Percentiles rank a stretch among this genome's conserved stretches.
Evolutionary conservation across 2,329 filamentous ascomycete genomes (phyloP).

Genomic region (Fonsecaea pedrosoi): DNA sequence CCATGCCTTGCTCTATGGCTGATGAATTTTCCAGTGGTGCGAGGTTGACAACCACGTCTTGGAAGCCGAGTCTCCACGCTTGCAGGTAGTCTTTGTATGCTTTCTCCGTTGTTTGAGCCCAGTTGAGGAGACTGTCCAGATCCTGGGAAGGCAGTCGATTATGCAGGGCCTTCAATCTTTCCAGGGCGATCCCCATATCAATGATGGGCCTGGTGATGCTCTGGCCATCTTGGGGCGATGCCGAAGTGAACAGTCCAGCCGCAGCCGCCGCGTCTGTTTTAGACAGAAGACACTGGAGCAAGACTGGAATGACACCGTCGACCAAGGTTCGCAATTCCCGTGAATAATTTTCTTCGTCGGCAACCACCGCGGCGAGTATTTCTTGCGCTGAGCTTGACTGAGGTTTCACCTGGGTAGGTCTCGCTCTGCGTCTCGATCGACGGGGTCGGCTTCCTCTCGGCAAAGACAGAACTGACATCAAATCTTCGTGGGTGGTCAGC

Average conservation of each 20-base stretch:
- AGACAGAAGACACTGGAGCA: slow-evolving; percentile 82
- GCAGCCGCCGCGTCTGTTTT: slow-evolving; percentile 70
- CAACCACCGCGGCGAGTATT: slow-evolving; percentile 77
- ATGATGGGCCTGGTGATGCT: slow-evolving; percentile 84
- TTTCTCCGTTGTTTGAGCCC: slow-evolving; percentile 78
- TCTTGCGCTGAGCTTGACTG: slow-evolving; percentile 72
- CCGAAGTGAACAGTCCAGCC: slow-evolving; percentile 71
- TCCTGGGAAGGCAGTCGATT: slow-evolving; percentile 78
- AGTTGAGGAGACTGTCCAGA: slow-evolving; percentile 73
- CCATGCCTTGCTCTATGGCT: slow-evolving; percentile 58
- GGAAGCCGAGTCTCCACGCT: slow-evolving; percentile 90
- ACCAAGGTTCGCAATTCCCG: slow-evolving; percentile 91
- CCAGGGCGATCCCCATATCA: slow-evolving; percentile 88
- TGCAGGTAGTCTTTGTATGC: slow-evolving; percentile 86
- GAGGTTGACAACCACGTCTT: slow-evolving; percentile 91
- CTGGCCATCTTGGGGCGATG: slow-evolving; percentile 61
- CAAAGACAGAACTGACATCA: slow-evolving; percentile 87
- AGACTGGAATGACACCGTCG: slow-evolving; percentile 91
- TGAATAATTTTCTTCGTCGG: slow-evolving; percentile 86
- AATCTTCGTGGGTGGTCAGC: slow-evolving; percentile 88
- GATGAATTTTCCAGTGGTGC: slow-evolving; percentile 72
- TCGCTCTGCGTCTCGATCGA: slow-evolving; percentile 77
- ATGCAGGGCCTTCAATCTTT: slow-evolving; percentile 81
- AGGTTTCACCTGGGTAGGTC: slow-evolving; percentile 63
- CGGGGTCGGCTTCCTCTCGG: slow-evolving; percentile 69